These are phyloP conservation scores for Taphrina wiesneri DNA, from an alignment of 1,139 yeast genomes.

Conservation along the genomic window DNA sequence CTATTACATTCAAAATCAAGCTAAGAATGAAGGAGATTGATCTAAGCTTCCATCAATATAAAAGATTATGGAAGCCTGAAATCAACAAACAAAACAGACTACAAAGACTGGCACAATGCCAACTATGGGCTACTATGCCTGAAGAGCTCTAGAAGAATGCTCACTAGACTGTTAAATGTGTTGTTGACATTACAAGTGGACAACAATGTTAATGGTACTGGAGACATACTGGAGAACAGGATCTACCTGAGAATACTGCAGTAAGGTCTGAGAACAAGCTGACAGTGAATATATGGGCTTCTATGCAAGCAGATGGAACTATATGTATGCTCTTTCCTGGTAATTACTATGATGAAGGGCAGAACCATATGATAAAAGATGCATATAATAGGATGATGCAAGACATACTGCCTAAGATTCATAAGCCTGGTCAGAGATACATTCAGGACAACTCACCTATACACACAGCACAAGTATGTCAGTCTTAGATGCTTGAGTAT, in stretches of 20 bases:
- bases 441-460: not conserved
- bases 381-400: not conserved
- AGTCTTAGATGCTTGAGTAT: not conserved
- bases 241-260: not conserved
- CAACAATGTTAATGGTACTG: not conserved
- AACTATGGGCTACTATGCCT: not conserved
- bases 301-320: not conserved
- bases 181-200: not conserved
- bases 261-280: not conserved
- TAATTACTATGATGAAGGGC: not conserved
- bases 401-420: not conserved
- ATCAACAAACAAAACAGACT: no score
- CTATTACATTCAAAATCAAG: not conserved
- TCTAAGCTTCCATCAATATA: not conserved
- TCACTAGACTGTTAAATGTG: not conserved
- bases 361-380: not conserved
- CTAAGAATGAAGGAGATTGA: not conserved
- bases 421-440: not conserved
- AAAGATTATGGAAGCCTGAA: not conserved
- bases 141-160: not conserved
- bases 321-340: not conserved
- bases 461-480: not conserved
- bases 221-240: not conserved
- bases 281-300: not conserved
- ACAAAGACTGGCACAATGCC: not conserved